Conservation (phyloP, 768 basidiomycete genomes). For the Tylopilus vinaceipallidus region DNA sequence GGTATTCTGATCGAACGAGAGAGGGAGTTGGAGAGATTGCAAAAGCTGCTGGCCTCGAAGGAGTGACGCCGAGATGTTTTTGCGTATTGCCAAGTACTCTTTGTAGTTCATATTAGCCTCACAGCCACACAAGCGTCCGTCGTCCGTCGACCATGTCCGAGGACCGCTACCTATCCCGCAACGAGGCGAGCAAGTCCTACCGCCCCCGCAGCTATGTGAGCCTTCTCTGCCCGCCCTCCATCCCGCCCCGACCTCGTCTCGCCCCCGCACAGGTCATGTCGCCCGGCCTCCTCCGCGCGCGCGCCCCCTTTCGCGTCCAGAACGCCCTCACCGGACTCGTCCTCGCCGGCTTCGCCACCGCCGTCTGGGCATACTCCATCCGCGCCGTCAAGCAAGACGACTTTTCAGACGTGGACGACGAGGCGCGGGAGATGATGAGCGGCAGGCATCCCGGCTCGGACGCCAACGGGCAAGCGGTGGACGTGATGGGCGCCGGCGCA, state of each 20-base stretch:
- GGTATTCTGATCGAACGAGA: constrained; percentile 72
- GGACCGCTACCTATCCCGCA: constrained; percentile 34
- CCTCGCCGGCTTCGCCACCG: constrained; percentile 71
- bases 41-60: constrained; percentile 41
- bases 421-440: constrained; percentile 56
- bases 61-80: constrained; percentile 7
- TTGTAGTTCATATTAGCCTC: too few relatives aligned
- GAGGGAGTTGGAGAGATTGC: constrained; percentile 70
- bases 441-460: background rate
- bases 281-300: constrained; percentile 81
- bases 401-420: constrained; percentile 84
- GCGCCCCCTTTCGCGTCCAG: constrained; percentile 74
- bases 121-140: too few relatives aligned
- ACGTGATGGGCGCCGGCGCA: background rate
- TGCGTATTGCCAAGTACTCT: too few relatives aligned
- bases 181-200: constrained; percentile 36
- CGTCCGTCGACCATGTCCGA: constrained; percentile 35
- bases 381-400: constrained; percentile 92
- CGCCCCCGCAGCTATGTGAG: constrained; percentile 39
- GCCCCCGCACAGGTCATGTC: constrained; percentile 60
- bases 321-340: constrained; percentile 78
- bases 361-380: constrained; percentile 92
- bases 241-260: too few relatives aligned
- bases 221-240: background rate
- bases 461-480: background rate